Conservation (phyloP, 176 grass and related monocot species). For the Stipa capillata region DNA sequence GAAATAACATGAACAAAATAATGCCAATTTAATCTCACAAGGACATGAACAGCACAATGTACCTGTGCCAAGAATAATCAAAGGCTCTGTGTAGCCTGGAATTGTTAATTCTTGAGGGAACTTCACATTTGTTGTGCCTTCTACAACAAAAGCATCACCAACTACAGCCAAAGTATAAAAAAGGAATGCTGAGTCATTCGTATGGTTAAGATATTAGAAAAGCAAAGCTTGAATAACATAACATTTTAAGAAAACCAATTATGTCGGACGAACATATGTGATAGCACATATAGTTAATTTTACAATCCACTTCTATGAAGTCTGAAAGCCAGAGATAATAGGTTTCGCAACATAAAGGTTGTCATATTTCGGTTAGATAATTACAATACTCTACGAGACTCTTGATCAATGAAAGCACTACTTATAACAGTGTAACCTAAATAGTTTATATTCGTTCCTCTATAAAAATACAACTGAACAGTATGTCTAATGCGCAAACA, state of each 20-base stretch:
- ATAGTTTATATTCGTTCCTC: too few species aligned
- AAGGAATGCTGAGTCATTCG: neutral
- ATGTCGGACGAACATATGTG: neutral
- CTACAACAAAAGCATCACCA: neutral
- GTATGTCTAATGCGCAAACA: too few species aligned
- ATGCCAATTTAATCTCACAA: neutral
- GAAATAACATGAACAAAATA: neutral
- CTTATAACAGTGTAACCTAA: too few species aligned
- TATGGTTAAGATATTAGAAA: neutral
- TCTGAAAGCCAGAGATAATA: neutral
- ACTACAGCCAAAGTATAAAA: neutral
- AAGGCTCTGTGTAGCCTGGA: slow-evolving; percentile 37
- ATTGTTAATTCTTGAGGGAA: slow-evolving; percentile 55
- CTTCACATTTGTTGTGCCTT: slow-evolving; percentile 54
- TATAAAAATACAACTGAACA: too few species aligned
- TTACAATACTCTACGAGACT: too few species aligned
- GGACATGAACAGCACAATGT: neutral
- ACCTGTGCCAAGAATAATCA: slow-evolving; percentile 76
- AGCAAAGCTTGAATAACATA: neutral
- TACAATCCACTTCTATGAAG: neutral
- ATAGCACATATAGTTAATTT: neutral
- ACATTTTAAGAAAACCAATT: neutral
- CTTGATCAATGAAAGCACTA: too few species aligned
- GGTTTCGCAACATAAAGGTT: neutral
- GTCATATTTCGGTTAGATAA: neutral